Evolutionary conservation across 306 rosid genomes (phyloP).

Genomic region (Malus asiatica): DNA sequence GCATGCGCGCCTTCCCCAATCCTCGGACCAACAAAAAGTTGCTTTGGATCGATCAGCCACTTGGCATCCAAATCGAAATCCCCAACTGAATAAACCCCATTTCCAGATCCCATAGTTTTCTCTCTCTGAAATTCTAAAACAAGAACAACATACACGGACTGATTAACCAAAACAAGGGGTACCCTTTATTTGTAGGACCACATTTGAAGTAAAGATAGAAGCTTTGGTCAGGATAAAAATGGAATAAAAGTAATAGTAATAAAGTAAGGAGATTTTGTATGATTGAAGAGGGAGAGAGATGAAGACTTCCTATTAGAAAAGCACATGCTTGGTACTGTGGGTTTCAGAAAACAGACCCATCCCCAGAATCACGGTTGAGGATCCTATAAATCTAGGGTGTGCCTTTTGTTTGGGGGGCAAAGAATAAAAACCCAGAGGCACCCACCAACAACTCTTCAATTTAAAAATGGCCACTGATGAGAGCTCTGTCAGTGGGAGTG

Average conservation of each 20-base stretch:
- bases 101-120: conserved; percentile 77
- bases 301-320: background rate
- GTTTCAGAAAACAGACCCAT: conserved; percentile 36
- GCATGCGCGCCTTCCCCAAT: conserved; percentile 97
- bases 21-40: conserved; percentile 82
- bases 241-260: background rate
- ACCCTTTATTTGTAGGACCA: conserved; percentile 4
- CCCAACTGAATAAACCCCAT: conserved; percentile 69
- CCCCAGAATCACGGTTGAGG: conserved; percentile 44
- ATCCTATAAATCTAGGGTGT: conserved; percentile 32
- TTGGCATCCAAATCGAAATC: conserved; percentile 63
- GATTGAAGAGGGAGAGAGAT: background rate
- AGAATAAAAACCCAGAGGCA: conserved; percentile 49
- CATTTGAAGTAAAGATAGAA: background rate
- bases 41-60: conserved; percentile 87
- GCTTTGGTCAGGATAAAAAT: conserved; percentile 1
- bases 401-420: conserved; percentile 43
- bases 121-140: background rate
- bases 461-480: conserved; percentile 8
- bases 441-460: conserved; percentile 40
- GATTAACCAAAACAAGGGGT: conserved; percentile 17
- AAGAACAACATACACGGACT: conserved; percentile 14
- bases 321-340: conserved; percentile 20
- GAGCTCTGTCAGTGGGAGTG: conserved; percentile 33
- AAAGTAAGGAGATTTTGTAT: background rate